Evolutionary conservation across 2,329 filamentous ascomycete species (phyloP), one percentile per base, ranked within the genome.

Genomic region (Epichloe aotearoae): DNA sequence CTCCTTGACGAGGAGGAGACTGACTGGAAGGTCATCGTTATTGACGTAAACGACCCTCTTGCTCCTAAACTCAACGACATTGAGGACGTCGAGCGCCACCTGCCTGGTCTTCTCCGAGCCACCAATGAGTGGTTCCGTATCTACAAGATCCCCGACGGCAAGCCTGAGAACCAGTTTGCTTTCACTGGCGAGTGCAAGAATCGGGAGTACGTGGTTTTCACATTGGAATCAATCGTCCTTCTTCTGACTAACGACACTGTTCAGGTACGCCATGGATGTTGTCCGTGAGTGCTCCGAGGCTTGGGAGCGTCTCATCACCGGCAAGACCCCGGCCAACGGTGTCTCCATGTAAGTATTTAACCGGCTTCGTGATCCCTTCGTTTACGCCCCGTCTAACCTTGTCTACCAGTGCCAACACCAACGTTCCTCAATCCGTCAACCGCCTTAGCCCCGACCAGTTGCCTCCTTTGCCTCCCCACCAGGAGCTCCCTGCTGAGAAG

Each of bases 111-210:
- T 54, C 81, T 98, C 69, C 86, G 93, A 61, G 93, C 93, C 67
- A 97, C 91, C 68, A 98, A 98, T 69, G 93, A 98, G 79, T 98
- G 93, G 93, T 98, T 98, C 89, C 89, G 93, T 72, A 98, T 98
- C 82, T 98, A 98, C 86, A 98, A 98, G 82, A 98, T 98, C 74
- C 93, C 93, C 68, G 93, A 98, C 69, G 93, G 93, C 79, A 98
- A 98, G 89, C 90, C 91, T 64, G 93, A 98, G 86, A 98, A 98
- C 83, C 93, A 97, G 77, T 98, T 98, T 68, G 93, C 93, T 65
- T 98, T 98, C 79, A 96, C 90, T 54, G 93, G 93, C 77, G 93
- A 98, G 80, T 97, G 91, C 87, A 98, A 98, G 86, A 98, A 98
- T 84, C 95, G 90, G 83, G 88, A 86, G 86, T 89, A 61, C 58